A percentile compares a stretch with the other conserved stretches of the same genome.
These are phyloP conservation scores for Brassica balearica DNA, from an alignment of 441 rosid species.

Conservation along the genomic window DNA sequence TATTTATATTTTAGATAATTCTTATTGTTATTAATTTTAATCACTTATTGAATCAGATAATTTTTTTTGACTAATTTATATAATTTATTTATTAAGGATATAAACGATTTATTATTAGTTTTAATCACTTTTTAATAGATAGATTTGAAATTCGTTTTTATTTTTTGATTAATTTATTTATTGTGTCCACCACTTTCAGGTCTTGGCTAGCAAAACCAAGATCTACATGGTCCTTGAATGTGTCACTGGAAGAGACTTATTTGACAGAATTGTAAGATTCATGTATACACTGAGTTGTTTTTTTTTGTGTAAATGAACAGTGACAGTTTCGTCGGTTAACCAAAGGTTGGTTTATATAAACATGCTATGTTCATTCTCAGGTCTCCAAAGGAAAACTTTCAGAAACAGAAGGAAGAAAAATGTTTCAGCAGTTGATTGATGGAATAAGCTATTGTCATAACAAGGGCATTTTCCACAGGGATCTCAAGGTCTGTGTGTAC, in stretches of 20 bases:
- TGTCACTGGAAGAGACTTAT: slow-evolving; percentile 86
- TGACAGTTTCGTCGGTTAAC: slow-evolving; percentile 2
- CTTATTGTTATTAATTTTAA: no score
- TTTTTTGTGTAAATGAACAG: no score
- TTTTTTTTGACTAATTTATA: no score
- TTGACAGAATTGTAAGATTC: slow-evolving; percentile 77
- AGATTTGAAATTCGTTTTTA: no score
- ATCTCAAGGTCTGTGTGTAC: slow-evolving; percentile 70
- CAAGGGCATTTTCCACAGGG: slow-evolving; percentile 84
- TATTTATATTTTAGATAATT: no score
- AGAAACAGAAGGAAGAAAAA: slow-evolving; percentile 75
- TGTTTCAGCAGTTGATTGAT: slow-evolving; percentile 90
- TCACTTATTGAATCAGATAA: no score
- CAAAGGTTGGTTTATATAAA: neutral
- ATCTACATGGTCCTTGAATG: slow-evolving; percentile 88
- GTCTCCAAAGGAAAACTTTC: slow-evolving; percentile 69
- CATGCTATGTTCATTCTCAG: slow-evolving; percentile 42
- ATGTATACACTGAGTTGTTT: neutral
- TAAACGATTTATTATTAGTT: no score
- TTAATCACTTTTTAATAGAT: no score
- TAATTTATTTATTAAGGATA: no score
- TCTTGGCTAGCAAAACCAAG: slow-evolving; percentile 91
- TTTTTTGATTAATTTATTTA: neutral
- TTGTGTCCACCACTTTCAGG: slow-evolving; percentile 53
- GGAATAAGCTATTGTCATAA: slow-evolving; percentile 84